Percentiles rank a stretch among this genome's conserved stretches.
Evolutionary conservation across 306 rosid species (phyloP).

Genomic region (Lablab purpureus): DNA sequence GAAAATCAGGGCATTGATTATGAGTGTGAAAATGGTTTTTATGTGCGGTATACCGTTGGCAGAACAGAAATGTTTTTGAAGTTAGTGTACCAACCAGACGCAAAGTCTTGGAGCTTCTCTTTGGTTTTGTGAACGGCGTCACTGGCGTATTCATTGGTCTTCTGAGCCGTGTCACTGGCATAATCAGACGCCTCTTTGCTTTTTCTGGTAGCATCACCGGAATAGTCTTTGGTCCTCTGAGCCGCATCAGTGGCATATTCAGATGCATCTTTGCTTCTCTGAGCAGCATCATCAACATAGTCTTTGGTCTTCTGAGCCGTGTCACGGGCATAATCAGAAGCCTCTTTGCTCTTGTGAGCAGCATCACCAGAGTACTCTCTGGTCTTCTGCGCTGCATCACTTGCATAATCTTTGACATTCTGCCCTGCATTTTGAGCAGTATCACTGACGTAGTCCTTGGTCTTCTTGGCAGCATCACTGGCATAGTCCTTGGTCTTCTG

Average conservation of each 20-base stretch:
- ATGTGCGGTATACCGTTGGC: background rate
- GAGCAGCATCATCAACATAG: constrained; percentile 1
- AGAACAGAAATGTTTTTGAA: background rate
- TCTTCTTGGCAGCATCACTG: background rate
- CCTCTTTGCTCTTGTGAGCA: constrained; percentile 16
- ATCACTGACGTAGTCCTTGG: background rate
- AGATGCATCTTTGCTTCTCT: background rate
- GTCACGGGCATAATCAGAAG: constrained; percentile 14
- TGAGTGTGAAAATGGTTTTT: background rate
- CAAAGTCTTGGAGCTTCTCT: constrained; percentile 48
- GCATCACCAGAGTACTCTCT: constrained; percentile 7
- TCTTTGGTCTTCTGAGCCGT: constrained; percentile 13
- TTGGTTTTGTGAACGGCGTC: constrained; percentile 46
- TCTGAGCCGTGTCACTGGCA: constrained; percentile 1
- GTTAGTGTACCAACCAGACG: constrained; percentile 61
- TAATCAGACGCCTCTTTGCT: constrained; percentile 4
- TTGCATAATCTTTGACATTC: constrained; percentile 19
- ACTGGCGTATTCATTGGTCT: constrained; percentile 12
- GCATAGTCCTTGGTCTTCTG: constrained; percentile 38
- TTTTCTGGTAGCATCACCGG: background rate
- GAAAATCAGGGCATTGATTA: background rate
- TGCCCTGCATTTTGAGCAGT: constrained; percentile 17
- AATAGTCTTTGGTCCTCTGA: background rate
- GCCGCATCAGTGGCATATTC: constrained; percentile 3
- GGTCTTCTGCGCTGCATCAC: background rate